Evolutionary conservation across 192 early-diverging fungal genomes (phyloP), one percentile per base, ranked within the genome.

Genomic region (Linnemannia elongata): DNA sequence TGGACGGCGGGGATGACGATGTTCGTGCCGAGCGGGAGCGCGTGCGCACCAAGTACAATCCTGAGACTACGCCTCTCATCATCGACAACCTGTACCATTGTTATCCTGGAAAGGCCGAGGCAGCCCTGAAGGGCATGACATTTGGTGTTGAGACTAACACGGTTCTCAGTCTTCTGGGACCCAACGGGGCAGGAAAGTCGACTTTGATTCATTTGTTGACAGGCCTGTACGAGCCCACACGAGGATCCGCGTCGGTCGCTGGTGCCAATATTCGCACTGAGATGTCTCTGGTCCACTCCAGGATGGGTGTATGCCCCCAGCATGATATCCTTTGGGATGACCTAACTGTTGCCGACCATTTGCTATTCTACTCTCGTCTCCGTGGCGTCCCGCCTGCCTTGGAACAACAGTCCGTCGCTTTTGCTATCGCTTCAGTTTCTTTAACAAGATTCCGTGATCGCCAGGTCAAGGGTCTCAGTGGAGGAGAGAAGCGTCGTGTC

Each of bases 111-210:
- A 73, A 80, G 41, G 45, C 47, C 15, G 79, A 80, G 18, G 49
- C 79, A 12, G 72, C 73, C 33, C 45, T 75, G 4, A 36, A 45
- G 4, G 79, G 73, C 0, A 75, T 80, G 60, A 69, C 79, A 1
- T 89, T 94, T 80, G 92, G 89, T 63, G 91, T 93, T 18, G 89
- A 93, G 75, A 71, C 88, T 47, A 89, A 84, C 45, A 81, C 85
- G 4, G 85, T 92, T 24, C 93, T 94, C 83, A 93, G 93, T 12
- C 78, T 95, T 33, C 80, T 95, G n/a, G 91, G 93, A 4, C 91
- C 92, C 42, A 94, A 95, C 80, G 94, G 93, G 68, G 91, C 92
- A 30, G 94, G 93, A 24, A 95, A 95, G 63, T 92, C 93, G 18
- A 95, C 92, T 10, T 35, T 78, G 36, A 79, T 88, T 66, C 72